Percentiles rank a stretch among this genome's conserved stretches.
phyloP scores from a whole-genome alignment of 768 basidiomycete species.

The Leccinum arenicola region DNA sequence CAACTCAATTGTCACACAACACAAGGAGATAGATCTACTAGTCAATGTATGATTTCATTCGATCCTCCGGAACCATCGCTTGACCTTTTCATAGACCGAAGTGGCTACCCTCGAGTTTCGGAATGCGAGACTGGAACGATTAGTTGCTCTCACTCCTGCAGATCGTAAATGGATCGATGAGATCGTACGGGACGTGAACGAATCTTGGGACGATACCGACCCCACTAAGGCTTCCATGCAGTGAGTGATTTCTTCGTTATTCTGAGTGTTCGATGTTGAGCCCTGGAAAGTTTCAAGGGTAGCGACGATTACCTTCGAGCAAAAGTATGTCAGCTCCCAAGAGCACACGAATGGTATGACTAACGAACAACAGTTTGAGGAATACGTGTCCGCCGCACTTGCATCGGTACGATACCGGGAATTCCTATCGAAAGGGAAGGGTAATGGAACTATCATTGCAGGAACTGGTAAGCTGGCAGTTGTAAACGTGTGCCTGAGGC shows the following conservation, averaged over 20 bases:
- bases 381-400: constrained; percentile 87
- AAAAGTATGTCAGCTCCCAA: constrained; percentile 50
- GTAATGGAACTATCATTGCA: constrained; percentile 60
- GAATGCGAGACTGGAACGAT: constrained; percentile 74
- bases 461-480: constrained; percentile 43
- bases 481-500: neutral
- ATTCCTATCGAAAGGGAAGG: constrained; percentile 71
- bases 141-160: constrained; percentile 80
- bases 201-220: constrained; percentile 70
- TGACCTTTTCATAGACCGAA: constrained; percentile 61
- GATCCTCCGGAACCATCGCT: neutral
- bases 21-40: constrained; percentile 86
- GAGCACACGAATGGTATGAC: neutral
- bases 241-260: constrained; percentile 40
- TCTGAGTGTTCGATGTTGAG: neutral
- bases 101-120: constrained; percentile 84
- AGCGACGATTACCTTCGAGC: constrained; percentile 92
- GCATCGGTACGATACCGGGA: constrained; percentile 89
- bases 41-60: constrained; percentile 59
- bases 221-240: constrained; percentile 59
- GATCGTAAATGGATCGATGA: constrained; percentile 99
- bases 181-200: constrained; percentile 81
- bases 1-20: constrained; percentile 92
- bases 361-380: constrained; percentile 60
- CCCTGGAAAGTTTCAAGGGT: constrained; percentile 74